Evolutionary conservation across 2,329 filamentous ascomycete species (phyloP), one percentile per base, ranked within the genome.

Genomic region (Cladorrhinum sp.): DNA sequence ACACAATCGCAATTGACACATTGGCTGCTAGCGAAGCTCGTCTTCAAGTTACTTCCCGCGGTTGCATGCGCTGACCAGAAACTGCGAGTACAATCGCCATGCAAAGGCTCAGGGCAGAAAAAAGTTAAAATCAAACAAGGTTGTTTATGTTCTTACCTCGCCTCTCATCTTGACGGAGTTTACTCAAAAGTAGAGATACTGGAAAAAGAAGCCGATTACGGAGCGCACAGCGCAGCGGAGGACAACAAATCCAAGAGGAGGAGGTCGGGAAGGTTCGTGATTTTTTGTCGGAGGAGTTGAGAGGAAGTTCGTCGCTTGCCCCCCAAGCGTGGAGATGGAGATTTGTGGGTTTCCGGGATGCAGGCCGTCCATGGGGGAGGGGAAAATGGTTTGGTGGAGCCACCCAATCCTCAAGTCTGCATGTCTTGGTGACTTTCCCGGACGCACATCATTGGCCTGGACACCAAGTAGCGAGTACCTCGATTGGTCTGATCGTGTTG

Each of bases 151-250:
- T 65, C 69, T 66, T 69, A 70, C 69, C 68, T 70, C 69, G 67
- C 69, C 69, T 68, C 69, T 67, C 69, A 70, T 70, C 62, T 66
- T 70, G 64, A 66, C 61, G 50, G 42, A 42, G 62, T 57, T 57
- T 33, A 58, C 14, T 46, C 54, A 30, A 57, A 56, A 64, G 58
- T 56, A 59, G 42, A 63, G 55, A 56, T 65, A 59, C 48, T 58
- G 61, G 59, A 49, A 56, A 60, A 56, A 33, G 62, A 62, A 64
- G 57, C 58, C 52, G 60, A 62, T 50, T 57, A 57, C 55, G 57
- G 57, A 62, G 68, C 69, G 68, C 69, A 58, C 69, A 70, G 69
- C 69, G 69, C 69, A 54, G 63, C 54, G 51, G 59, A 60, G 61
- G 54, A 57, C 52, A 62, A 60, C 50, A 63, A 61, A 55, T 28